Evolutionary conservation across 2,329 filamentous ascomycete genomes (phyloP).

Genomic region (Aspergillus texensis): DNA sequence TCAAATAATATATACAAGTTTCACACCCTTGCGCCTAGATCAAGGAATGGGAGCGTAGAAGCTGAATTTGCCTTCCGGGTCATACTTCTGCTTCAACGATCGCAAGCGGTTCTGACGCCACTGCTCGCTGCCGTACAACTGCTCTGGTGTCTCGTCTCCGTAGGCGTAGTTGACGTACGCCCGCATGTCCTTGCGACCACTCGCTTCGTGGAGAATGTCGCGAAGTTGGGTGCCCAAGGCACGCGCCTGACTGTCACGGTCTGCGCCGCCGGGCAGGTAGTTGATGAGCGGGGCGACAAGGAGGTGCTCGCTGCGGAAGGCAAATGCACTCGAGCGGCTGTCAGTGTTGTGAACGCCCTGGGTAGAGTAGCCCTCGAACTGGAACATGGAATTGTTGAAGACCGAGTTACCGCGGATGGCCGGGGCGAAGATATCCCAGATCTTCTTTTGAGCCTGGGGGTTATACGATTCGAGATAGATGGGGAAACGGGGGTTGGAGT

Average conservation of each 20-base stretch:
- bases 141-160: slow-evolving; percentile 27
- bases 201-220: slow-evolving; percentile 28
- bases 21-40: not conserved
- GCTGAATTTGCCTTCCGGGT: slow-evolving; percentile 34
- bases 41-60: slow-evolving; percentile 32
- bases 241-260: slow-evolving; percentile 27
- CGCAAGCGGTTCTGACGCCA: slow-evolving; percentile 37
- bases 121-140: slow-evolving; percentile 33
- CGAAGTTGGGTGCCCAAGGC: slow-evolving; percentile 35
- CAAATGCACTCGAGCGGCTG: slow-evolving; percentile 46
- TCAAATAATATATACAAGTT: not conserved
- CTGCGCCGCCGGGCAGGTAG: slow-evolving; percentile 27
- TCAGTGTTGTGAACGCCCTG: slow-evolving; percentile 47
- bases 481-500: slow-evolving; percentile 49
- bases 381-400: slow-evolving; percentile 51
- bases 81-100: slow-evolving; percentile 38
- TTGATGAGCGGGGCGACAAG: slow-evolving; percentile 39
- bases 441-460: slow-evolving; percentile 36
- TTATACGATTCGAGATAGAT: slow-evolving; percentile 49
- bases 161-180: slow-evolving; percentile 37
- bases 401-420: slow-evolving; percentile 33
- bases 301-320: slow-evolving; percentile 50
- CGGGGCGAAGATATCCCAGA: slow-evolving; percentile 42
- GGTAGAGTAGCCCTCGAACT: slow-evolving; percentile 59
- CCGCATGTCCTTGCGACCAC: slow-evolving; percentile 24